Evolutionary conservation across 2,329 filamentous ascomycete genomes (phyloP).

Genomic region (Ophiostoma perfectum): DNA sequence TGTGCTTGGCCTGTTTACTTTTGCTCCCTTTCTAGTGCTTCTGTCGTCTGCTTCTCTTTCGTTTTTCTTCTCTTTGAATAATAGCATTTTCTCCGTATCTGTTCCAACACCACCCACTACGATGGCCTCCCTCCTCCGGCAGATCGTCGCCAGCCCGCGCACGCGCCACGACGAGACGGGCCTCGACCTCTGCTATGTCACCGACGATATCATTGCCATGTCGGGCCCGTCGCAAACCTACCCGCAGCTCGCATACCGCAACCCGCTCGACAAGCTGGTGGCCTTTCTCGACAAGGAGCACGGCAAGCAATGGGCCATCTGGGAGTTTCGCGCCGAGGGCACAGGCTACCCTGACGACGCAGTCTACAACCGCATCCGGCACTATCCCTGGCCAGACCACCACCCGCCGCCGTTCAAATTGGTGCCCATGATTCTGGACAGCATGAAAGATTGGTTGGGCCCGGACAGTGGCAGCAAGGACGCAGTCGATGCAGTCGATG

Average conservation of each 20-base stretch:
- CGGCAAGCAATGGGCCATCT: constrained; percentile 81
- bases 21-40: background rate
- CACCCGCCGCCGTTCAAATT: constrained; percentile 90
- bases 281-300: constrained; percentile 84
- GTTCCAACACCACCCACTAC: background rate
- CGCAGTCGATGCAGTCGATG: background rate
- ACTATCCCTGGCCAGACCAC: constrained; percentile 96
- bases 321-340: constrained; percentile 95
- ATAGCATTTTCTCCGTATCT: background rate
- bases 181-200: constrained; percentile 93
- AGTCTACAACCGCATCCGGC: constrained; percentile 77
- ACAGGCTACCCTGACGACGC: constrained; percentile 90
- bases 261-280: constrained; percentile 81
- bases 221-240: constrained; percentile 88
- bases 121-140: constrained; percentile 75
- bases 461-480: constrained; percentile 26
- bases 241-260: constrained; percentile 87
- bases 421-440: constrained; percentile 81
- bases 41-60: background rate
- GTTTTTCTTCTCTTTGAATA: background rate
- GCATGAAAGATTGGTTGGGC: constrained; percentile 84
- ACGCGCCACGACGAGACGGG: constrained; percentile 78
- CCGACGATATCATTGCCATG: constrained; percentile 66
- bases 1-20: background rate
- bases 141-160: constrained; percentile 85